Conservation (phyloP, 495 filamentous ascomycete species). For the Aspergillus sclerotiicarbonarius region DNA sequence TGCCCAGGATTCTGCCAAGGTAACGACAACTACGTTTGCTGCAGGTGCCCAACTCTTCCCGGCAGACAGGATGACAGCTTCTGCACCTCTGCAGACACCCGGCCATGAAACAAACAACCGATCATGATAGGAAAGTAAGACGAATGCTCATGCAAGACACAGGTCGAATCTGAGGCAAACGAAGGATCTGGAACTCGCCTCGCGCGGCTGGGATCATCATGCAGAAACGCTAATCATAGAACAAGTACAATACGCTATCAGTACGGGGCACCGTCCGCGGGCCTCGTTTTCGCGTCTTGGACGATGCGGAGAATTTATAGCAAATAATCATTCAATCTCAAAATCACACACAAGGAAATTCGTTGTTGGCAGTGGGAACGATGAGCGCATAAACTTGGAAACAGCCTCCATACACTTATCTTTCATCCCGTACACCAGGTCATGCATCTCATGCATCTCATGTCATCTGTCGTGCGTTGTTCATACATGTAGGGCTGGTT, state of each 20-base stretch:
- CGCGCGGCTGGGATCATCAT: not conserved
- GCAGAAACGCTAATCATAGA: not conserved
- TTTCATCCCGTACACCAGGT: not conserved
- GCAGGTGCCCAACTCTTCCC: not conserved
- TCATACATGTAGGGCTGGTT: not conserved
- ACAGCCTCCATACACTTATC: slow-evolving; percentile 1
- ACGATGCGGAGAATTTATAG: not conserved
- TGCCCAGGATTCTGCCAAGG: not conserved
- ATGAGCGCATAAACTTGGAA: not conserved
- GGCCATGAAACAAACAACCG: not conserved
- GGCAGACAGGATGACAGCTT: not conserved
- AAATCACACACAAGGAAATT: not conserved
- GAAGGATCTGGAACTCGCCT: not conserved
- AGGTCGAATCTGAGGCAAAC: slow-evolving; percentile 1
- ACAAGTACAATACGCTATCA: not conserved
- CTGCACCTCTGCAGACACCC: not conserved
- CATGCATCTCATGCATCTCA: slow-evolving; percentile 3
- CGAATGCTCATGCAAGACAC: slow-evolving; percentile 3
- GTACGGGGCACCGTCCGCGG: not conserved
- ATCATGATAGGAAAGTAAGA: not conserved
- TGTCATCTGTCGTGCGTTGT: not conserved
- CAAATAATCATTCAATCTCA: slow-evolving; percentile 1
- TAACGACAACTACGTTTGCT: too few species aligned
- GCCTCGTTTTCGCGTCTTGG: not conserved
- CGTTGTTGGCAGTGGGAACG: not conserved